Percentiles rank a stretch among this genome's conserved stretches.
Conservation (phyloP, 2,329 filamentous ascomycete genomes). For the Chaetomiaceae sp. region DNA sequence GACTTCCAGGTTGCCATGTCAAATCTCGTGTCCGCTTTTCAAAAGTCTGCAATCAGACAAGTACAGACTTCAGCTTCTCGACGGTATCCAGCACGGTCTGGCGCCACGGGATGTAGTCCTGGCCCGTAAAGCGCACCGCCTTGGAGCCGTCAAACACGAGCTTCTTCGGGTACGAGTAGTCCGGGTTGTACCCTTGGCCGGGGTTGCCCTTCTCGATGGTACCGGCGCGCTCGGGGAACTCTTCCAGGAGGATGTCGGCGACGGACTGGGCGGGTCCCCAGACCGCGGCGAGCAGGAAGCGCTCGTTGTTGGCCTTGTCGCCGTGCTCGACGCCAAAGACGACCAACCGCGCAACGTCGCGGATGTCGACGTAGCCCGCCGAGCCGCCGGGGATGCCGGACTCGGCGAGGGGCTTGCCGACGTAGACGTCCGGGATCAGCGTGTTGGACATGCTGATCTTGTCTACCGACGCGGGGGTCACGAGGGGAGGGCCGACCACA, state of each 20-base stretch:
- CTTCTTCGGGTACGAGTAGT: constrained; percentile 14
- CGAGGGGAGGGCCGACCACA: constrained; percentile 36
- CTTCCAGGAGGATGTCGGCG: constrained; percentile 36
- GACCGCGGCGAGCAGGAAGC: constrained; percentile 31
- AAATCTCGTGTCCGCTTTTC: no score
- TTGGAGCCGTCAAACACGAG: constrained; percentile 26
- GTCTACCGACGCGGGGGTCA: constrained; percentile 26
- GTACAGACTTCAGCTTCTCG: constrained; percentile 30
- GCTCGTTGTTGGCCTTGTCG: constrained; percentile 28
- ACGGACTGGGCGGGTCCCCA: constrained; percentile 32
- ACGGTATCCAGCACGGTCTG: constrained; percentile 42
- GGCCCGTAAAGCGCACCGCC: constrained; percentile 25
- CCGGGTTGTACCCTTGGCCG: constrained; percentile 33
- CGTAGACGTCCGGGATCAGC: background rate
- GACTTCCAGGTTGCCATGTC: no score
- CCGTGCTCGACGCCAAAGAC: constrained; percentile 34
- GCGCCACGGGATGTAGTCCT: constrained; percentile 31
- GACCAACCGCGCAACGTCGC: constrained; percentile 38
- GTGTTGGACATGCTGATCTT: constrained; percentile 31
- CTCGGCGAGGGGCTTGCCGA: constrained; percentile 17
- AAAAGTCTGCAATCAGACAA: background rate
- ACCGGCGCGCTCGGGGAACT: constrained; percentile 29
- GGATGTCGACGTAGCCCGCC: constrained; percentile 35
- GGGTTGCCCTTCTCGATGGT: constrained; percentile 34
- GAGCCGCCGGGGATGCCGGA: constrained; percentile 19